Percentiles rank a stretch among this genome's conserved stretches.
These are phyloP conservation scores for Rhynchospora breviuscula DNA, from an alignment of 176 grass and related monocot genomes.

Conservation along the genomic window DNA sequence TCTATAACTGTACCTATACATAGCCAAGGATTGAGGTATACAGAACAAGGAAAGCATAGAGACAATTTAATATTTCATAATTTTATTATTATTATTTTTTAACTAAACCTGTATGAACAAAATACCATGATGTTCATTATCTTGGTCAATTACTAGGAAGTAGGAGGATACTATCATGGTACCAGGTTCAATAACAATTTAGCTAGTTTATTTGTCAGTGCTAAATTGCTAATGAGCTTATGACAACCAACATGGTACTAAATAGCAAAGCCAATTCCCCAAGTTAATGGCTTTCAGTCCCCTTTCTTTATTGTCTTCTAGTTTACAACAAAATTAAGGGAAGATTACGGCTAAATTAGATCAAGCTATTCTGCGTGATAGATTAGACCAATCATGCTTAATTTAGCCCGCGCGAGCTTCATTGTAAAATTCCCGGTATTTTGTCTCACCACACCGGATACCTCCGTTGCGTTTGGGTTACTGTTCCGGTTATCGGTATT, in stretches of 20 bases:
- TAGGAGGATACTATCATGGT: no score
- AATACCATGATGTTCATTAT: neutral
- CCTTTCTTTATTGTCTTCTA: neutral
- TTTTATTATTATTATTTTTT: neutral
- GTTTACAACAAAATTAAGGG: neutral
- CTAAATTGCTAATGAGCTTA: neutral
- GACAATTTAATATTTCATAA: neutral
- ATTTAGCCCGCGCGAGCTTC: neutral
- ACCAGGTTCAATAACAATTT: neutral
- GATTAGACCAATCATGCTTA: neutral
- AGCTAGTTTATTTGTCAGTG: neutral
- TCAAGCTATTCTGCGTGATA: neutral
- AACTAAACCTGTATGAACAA: neutral
- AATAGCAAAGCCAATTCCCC: no score
- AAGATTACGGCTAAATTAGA: neutral
- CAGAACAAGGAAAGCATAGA: conserved; percentile 68
- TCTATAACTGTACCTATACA: neutral
- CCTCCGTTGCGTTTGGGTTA: no score
- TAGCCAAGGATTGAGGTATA: conserved; percentile 76
- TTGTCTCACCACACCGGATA: no score
- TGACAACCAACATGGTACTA: neutral
- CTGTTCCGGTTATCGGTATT: no score
- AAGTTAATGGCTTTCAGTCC: neutral
- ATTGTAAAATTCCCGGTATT: neutral
- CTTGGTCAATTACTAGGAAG: neutral